Evolutionary conservation across 192 early-diverging fungal genomes (phyloP).

Genomic region (Umbelopsis sp.): DNA sequence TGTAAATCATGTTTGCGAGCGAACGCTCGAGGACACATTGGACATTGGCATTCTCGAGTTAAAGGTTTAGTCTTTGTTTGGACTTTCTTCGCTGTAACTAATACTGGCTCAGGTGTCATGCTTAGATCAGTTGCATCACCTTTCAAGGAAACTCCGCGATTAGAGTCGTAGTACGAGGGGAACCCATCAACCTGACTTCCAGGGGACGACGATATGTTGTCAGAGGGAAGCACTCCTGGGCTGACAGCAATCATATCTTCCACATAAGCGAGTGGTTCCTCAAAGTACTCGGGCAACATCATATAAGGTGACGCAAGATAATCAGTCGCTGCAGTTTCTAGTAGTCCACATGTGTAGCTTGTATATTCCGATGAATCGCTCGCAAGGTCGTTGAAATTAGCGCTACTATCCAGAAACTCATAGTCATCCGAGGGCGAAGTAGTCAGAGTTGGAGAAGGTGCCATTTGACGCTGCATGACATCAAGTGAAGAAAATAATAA

Average conservation of each 20-base stretch:
- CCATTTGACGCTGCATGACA: background rate
- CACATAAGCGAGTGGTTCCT: background rate
- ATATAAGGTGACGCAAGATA: background rate
- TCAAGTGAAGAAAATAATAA: conserved; percentile 8
- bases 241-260: background rate
- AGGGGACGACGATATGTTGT: background rate
- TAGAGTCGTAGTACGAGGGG: background rate
- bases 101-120: background rate
- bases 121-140: conserved; percentile 2
- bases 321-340: background rate
- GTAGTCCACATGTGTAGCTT: background rate
- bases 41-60: conserved; percentile 13
- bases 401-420: background rate
- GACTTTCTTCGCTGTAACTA: background rate
- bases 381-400: background rate
- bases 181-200: background rate
- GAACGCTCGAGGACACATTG: conserved; percentile 64
- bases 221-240: background rate
- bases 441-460: conserved; percentile 2
- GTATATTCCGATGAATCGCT: conserved; percentile 13
- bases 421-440: background rate
- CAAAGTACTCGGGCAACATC: background rate
- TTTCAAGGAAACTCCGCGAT: conserved; percentile 5
- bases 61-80: background rate
- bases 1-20: conserved; percentile 80